These are phyloP conservation scores for Rhizopus microsporus DNA, from an alignment of 371 early-diverging fungal genomes.

Conservation along the genomic window DNA sequence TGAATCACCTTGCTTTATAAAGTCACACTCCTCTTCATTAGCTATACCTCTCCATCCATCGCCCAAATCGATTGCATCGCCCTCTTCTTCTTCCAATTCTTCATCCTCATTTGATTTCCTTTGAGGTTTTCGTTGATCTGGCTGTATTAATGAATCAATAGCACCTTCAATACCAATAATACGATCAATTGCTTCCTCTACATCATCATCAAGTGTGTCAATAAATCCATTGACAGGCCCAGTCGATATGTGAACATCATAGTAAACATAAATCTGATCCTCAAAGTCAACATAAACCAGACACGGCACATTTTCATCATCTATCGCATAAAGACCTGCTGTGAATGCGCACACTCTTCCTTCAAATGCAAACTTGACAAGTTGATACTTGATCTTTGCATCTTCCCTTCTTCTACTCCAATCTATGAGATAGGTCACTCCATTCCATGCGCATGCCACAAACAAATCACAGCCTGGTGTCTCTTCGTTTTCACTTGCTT, in stretches of 20 bases:
- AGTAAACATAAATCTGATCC: conserved; percentile 80
- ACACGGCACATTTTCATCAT: conserved; percentile 72
- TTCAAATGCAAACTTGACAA: conserved; percentile 78
- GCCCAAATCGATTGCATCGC: conserved; percentile 38
- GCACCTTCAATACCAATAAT: conserved; percentile 38
- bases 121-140: background rate
- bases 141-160: conserved; percentile 27
- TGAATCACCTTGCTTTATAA: conserved; percentile 4
- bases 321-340: conserved; percentile 72
- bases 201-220: conserved; percentile 47
- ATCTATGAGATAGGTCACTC: conserved; percentile 74
- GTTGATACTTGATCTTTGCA: conserved; percentile 56
- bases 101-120: background rate
- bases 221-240: conserved; percentile 50
- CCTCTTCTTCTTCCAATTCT: conserved; percentile 16
- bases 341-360: conserved; percentile 81
- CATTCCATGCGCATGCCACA: conserved; percentile 83
- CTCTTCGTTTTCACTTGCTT: conserved; percentile 27
- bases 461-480: conserved; percentile 61
- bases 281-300: conserved; percentile 83
- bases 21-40: conserved; percentile 22
- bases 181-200: conserved; percentile 48
- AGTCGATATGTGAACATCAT: conserved; percentile 61
- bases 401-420: conserved; percentile 41
- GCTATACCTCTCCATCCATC: conserved; percentile 50